phyloP scores from a whole-genome alignment of 2,329 filamentous ascomycete species.

The Calonectria montana region DNA sequence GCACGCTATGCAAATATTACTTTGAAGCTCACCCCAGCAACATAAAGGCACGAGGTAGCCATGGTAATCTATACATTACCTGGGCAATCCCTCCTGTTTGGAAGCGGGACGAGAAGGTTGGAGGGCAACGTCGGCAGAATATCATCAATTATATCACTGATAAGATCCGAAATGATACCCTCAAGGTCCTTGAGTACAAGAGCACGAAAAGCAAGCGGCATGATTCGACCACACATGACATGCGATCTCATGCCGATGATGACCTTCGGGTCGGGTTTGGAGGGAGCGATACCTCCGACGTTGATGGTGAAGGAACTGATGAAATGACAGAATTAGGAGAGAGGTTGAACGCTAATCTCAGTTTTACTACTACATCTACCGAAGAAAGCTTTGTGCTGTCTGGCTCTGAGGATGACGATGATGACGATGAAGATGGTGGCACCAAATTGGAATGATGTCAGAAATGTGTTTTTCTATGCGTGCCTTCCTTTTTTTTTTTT shows the following conservation, averaged over 20 bases:
- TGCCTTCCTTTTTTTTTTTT: neutral
- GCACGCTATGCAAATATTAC: constrained; percentile 52
- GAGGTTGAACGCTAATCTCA: constrained; percentile 19
- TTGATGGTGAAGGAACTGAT: constrained; percentile 27
- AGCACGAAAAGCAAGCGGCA: constrained; percentile 40
- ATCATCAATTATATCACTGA: constrained; percentile 43
- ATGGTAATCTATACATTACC: constrained; percentile 52
- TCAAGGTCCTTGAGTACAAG: constrained; percentile 43
- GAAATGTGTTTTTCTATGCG: neutral
- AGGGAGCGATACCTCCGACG: constrained; percentile 11
- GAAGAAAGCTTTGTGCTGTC: constrained; percentile 6
- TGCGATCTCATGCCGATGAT: constrained; percentile 1
- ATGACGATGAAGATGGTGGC: constrained; percentile 36
- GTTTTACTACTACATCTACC: constrained; percentile 2
- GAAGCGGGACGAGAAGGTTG: constrained; percentile 10
- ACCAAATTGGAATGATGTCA: neutral
- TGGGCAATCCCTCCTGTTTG: constrained; percentile 53
- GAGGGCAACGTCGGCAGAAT: constrained; percentile 24
- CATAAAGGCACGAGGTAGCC: constrained; percentile 45
- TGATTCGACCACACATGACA: constrained; percentile 46
- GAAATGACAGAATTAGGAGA: constrained; percentile 18
- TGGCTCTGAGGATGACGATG: constrained; percentile 32
- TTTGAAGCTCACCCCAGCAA: constrained; percentile 43
- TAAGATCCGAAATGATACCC: constrained; percentile 43
- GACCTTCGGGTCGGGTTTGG: constrained; percentile 23